Base-by-base conservation (phyloP, 2,329 filamentous ascomycete species). In the Fusarium heterosporum region DNA sequence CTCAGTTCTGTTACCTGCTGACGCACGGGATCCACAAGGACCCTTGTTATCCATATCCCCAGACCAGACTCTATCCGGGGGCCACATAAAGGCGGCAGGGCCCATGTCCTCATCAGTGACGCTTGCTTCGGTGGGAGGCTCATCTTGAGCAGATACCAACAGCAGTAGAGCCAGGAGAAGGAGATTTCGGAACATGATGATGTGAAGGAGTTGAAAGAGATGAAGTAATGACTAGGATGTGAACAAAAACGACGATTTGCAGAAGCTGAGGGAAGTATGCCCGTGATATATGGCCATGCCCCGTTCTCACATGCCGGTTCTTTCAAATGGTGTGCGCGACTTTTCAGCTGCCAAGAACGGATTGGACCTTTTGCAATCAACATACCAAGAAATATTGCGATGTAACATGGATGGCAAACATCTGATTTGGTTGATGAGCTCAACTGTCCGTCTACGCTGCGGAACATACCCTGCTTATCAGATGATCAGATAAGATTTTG, bases 71-170 rank as follows among this genome's bases (percentile, higher is more conserved):
- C 87, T 80, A 74, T 89, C 86, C 14, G 79, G 72, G 6, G 87
- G 87, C 86, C 87, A 89, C 75, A 89, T 78, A 72, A 89, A 87
- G 11, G 84, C 85, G 19, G 85, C 85, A 9, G 86, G 85, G 12
- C 86, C 86, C 77, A 81, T 81, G 32, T 76, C 73, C n/a, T 73
- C 66, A 29, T 70, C 60, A 11, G 47, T 61, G 19, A 63, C 68
- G 38, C 30, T 64, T 28, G 68, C 39, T 30, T 32, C 32, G 6
- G 68, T 60, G 26, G 64, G 63, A 22, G 41, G 40, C 6, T 58
- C 61, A 25, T 67, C 52, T 34, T 66, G 64, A 14, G 54, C 17
- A 22, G 40, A 40, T 30, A 46, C 68, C 12, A 54, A 30, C 4
- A 61, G 49, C 19, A 51, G 61, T 41, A 70, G 36, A 45, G 39